phyloP scores from a whole-genome alignment of 768 basidiomycete species.

The Mycena leptocephala region DNA sequence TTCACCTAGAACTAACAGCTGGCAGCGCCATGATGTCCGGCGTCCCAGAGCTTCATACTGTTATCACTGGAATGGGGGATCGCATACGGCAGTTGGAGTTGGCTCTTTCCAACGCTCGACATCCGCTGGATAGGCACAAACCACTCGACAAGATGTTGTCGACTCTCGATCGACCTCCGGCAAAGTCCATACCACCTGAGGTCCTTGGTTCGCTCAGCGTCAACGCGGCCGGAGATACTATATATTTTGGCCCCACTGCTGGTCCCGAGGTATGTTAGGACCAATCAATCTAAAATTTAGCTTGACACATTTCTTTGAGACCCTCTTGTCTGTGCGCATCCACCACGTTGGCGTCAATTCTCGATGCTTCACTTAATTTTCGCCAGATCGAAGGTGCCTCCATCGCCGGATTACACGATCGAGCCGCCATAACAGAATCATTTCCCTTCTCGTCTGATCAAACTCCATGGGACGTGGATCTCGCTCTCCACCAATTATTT shows the following conservation, averaged over 20 bases:
- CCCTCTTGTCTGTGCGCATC: slow-evolving; percentile 11
- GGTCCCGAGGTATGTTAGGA: slow-evolving; percentile 57
- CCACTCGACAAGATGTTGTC: neutral
- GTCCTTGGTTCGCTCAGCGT: slow-evolving; percentile 67
- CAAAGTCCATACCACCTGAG: slow-evolving; percentile 33
- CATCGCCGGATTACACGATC: neutral
- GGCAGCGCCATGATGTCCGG: too few species aligned
- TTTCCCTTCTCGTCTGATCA: slow-evolving; percentile 46
- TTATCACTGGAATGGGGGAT: slow-evolving; percentile 57
- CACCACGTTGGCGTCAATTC: too few species aligned
- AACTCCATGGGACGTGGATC: slow-evolving; percentile 28
- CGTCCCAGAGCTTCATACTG: too few species aligned
- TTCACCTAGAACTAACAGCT: too few species aligned
- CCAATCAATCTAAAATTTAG: neutral
- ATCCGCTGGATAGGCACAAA: neutral
- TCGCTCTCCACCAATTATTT: slow-evolving; percentile 42
- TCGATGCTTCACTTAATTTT: neutral
- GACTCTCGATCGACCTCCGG: neutral
- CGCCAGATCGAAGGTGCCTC: slow-evolving; percentile 25
- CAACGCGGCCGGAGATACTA: slow-evolving; percentile 55
- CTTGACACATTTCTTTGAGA: neutral
- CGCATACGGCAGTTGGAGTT: slow-evolving; percentile 60
- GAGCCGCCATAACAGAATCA: slow-evolving; percentile 31
- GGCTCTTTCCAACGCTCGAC: slow-evolving; percentile 50
- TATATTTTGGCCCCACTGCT: slow-evolving; percentile 67